Conservation (phyloP, 345 rosid genomes). For the Balakata baccata region DNA sequence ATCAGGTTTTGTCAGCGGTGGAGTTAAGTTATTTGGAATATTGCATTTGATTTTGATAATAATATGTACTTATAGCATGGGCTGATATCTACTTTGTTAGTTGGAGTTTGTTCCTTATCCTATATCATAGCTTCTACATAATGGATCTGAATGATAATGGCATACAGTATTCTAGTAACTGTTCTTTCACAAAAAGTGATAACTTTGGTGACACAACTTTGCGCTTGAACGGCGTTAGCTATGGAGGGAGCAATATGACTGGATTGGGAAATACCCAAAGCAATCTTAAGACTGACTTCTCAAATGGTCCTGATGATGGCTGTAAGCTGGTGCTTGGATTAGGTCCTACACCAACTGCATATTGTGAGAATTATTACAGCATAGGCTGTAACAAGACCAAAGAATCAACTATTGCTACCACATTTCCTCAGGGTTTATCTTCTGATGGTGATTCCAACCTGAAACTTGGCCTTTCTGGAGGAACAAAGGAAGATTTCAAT, state of each 20-base stretch:
- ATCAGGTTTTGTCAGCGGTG: slow-evolving; percentile 92
- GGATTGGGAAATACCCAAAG: slow-evolving; percentile 30
- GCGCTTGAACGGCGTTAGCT: slow-evolving; percentile 54
- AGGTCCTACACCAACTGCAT: slow-evolving; percentile 73
- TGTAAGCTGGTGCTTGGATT: slow-evolving; percentile 87
- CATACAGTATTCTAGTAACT: slow-evolving; percentile 33
- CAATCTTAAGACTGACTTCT: slow-evolving; percentile 43
- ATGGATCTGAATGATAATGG: slow-evolving; percentile 66
- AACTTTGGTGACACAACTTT: slow-evolving; percentile 62
- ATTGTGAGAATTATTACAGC: slow-evolving; percentile 35
- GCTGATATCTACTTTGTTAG: slow-evolving; percentile 19
- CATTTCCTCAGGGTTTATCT: slow-evolving; percentile 35
- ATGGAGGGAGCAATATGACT: slow-evolving; percentile 44
- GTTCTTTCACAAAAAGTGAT: slow-evolving; percentile 45
- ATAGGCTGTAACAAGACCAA: slow-evolving; percentile 38
- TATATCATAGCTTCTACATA: slow-evolving; percentile 18
- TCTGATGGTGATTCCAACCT: slow-evolving; percentile 52
- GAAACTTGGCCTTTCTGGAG: slow-evolving; percentile 75
- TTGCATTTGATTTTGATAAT: slow-evolving; percentile 24
- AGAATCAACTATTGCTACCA: slow-evolving; percentile 26
- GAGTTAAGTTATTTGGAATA: slow-evolving; percentile 33
- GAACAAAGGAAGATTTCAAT: slow-evolving; percentile 39
- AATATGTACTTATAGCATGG: slow-evolving; percentile 23
- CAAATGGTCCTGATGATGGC: slow-evolving; percentile 57
- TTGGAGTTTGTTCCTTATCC: slow-evolving; percentile 10